Evolutionary conservation across 2,329 filamentous ascomycete genomes (phyloP), one percentile per base, ranked within the genome.

Genomic region (Rhynchosporium graminicola): DNA sequence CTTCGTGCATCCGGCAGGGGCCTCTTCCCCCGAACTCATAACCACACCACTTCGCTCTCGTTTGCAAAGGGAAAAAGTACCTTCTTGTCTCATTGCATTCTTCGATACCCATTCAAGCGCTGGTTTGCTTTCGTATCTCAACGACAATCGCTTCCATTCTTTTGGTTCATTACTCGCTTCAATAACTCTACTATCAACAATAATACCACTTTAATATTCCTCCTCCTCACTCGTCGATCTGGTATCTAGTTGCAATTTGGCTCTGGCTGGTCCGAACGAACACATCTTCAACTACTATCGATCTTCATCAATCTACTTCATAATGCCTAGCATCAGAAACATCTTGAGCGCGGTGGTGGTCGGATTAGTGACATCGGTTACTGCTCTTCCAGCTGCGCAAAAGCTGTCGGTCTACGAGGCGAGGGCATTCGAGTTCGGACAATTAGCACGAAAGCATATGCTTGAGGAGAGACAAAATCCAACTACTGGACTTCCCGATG

Each of bases 81-180:
- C 63, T 62, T 56, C 36, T 50, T 57, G 36, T 57, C 62, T 65
- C 63, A 60, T 60, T 61, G 59, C 65, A 56, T 70, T 56, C 52
- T 56, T 45, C 38, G 52, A 56, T 56, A 56, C 52, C 61, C 59
- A 66, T 67, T 68, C 62, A 73, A 75, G 70, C 70, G 69, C 73
- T 72, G 73, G 72, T 73, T 68, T 71, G 71, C 71, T 74, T 74
- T 71, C 59, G 63, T 47, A 65, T 65, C 65, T 68, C 57, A 70
- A 67, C 12, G 61, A 69, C 68, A 66, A 67, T 69, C 61, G 65
- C 67, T 68, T 60, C 63, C 62, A 68, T 63, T 72, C 69, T 48
- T 69, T 72, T 70, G 54, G 48, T 63, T 56, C 50, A 26, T 29
- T 55, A 55, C 38, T 50, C 52, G 60, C 57, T 56, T 52, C 58